phyloP scores from a whole-genome alignment of 108 stramenopile genomes.

The Fragilariopsis cylindrus region DNA sequence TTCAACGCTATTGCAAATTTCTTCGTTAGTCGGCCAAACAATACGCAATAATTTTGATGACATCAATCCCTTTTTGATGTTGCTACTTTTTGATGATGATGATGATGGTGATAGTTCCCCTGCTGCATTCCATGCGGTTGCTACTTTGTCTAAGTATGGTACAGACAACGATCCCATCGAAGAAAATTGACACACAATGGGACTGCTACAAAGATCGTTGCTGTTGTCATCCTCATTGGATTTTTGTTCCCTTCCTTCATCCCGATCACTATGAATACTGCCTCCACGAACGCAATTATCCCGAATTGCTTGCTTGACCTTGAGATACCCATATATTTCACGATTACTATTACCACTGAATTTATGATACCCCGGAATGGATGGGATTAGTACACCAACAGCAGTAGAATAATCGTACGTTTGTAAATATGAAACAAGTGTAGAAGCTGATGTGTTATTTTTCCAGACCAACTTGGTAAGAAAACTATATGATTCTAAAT shows the following conservation, averaged over 20 bases:
- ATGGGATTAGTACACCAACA: slow-evolving; percentile 66
- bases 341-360: not conserved
- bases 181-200: slow-evolving; percentile 74
- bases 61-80: slow-evolving; percentile 5
- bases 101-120: too few relatives aligned
- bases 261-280: too few relatives aligned
- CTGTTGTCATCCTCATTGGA: not conserved
- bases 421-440: slow-evolving; percentile 43
- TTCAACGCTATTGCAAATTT: slow-evolving; percentile 58
- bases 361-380: slow-evolving; percentile 34
- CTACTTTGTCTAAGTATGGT: slow-evolving; percentile 55
- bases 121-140: slow-evolving; percentile 39
- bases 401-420: slow-evolving; percentile 72
- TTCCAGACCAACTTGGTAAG: slow-evolving; percentile 7
- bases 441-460: not conserved
- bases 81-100: not conserved
- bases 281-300: slow-evolving; percentile 6
- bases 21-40: slow-evolving; percentile 76
- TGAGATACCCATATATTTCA: slow-evolving; percentile 50
- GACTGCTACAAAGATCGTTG: slow-evolving; percentile 14
- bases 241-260: not conserved
- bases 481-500: slow-evolving; percentile 66
- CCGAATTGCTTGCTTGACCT: slow-evolving; percentile 48
- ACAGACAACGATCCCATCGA: slow-evolving; percentile 64
- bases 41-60: not conserved